Conservation (phyloP, 2,329 filamentous ascomycete genomes). For the Furcasterigmium sp. region DNA sequence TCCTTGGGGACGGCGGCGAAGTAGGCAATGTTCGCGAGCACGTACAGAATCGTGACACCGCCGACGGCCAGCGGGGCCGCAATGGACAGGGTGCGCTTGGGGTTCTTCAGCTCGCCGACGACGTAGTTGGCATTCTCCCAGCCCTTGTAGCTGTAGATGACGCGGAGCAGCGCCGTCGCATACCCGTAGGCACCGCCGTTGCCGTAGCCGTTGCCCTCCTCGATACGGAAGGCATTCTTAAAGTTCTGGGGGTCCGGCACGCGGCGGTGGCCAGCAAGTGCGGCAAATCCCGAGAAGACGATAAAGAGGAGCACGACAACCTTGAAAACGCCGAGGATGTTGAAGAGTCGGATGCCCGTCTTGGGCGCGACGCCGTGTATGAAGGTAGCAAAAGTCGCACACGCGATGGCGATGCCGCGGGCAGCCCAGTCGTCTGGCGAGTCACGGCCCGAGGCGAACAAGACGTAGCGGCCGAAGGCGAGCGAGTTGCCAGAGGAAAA, state of each 20-base stretch:
- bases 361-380: slow-evolving; percentile 50
- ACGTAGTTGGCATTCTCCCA: slow-evolving; percentile 63
- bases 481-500: slow-evolving; percentile 56
- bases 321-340: slow-evolving; percentile 56
- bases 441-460: slow-evolving; percentile 46
- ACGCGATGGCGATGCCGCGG: slow-evolving; percentile 49
- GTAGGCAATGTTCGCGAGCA: slow-evolving; percentile 61
- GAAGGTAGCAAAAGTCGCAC: slow-evolving; percentile 47
- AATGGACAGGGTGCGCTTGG: slow-evolving; percentile 46
- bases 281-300: slow-evolving; percentile 55
- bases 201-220: slow-evolving; percentile 36
- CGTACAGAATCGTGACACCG: slow-evolving; percentile 54
- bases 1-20: slow-evolving; percentile 57
- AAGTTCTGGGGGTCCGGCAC: slow-evolving; percentile 52
- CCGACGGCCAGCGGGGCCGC: slow-evolving; percentile 55
- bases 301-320: slow-evolving; percentile 55
- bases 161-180: slow-evolving; percentile 51
- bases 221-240: slow-evolving; percentile 45
- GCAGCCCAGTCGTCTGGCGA: slow-evolving; percentile 48
- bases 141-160: slow-evolving; percentile 58
- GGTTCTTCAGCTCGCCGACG: slow-evolving; percentile 50
- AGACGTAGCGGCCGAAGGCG: slow-evolving; percentile 53
- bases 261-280: slow-evolving; percentile 42
- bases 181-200: slow-evolving; percentile 47
- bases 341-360: slow-evolving; percentile 55